phyloP scores from a whole-genome alignment of 2,329 filamentous ascomycete genomes.

The Teratosphaeria nubilosa region DNA sequence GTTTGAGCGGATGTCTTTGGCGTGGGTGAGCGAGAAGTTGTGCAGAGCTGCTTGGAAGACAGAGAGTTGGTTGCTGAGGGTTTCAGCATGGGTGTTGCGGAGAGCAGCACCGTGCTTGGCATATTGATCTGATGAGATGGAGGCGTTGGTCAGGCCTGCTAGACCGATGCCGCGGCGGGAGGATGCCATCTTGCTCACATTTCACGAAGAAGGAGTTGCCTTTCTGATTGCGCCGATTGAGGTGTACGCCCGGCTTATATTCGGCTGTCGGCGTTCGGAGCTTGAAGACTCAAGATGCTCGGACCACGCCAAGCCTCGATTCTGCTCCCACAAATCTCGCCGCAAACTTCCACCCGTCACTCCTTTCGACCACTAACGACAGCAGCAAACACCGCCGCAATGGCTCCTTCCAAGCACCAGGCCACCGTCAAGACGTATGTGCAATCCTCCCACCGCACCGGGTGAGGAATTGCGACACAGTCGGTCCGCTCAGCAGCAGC shows the following conservation, averaged over 20 bases:
- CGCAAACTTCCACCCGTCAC: constrained; percentile 5
- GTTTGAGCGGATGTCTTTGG: constrained; percentile 90
- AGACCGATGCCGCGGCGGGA: constrained; percentile 75
- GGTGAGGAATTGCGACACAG: constrained; percentile 57
- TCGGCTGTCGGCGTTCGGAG: neutral
- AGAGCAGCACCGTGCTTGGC: constrained; percentile 80
- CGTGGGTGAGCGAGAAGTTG: constrained; percentile 90
- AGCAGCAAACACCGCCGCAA: constrained; percentile 35
- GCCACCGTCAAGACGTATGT: constrained; percentile 49
- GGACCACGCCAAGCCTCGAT: constrained; percentile 2
- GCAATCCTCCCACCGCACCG: constrained; percentile 8
- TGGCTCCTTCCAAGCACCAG: constrained; percentile 37
- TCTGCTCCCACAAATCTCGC: constrained; percentile 1
- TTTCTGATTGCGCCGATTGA: neutral
- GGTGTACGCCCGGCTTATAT: neutral
- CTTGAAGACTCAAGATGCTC: too few relatives aligned
- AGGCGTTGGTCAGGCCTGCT: constrained; percentile 77
- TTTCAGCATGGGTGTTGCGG: constrained; percentile 72
- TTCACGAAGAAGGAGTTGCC: neutral
- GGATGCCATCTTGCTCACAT: constrained; percentile 28
- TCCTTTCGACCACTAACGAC: constrained; percentile 26
- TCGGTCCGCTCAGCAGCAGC: constrained; percentile 59
- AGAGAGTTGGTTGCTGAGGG: constrained; percentile 83
- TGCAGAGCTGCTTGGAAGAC: constrained; percentile 94
- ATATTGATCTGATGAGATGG: constrained; percentile 78